Evolutionary conservation across 2,329 filamentous ascomycete species (phyloP).

Genomic region (Ceratocystiopsis minuta): DNA sequence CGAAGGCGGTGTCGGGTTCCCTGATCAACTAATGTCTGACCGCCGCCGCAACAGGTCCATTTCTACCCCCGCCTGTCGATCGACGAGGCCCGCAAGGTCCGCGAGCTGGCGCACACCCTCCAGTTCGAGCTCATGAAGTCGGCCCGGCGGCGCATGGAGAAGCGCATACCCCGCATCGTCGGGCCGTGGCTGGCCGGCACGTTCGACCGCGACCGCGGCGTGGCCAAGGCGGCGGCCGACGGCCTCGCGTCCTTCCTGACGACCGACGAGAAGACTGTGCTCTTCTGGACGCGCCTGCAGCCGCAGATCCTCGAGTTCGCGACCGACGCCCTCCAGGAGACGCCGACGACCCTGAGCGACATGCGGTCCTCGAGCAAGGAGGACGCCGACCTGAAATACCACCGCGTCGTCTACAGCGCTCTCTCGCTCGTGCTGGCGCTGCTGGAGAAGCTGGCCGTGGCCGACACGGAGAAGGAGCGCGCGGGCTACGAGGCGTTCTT

Average conservation of each 20-base stretch:
- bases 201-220: slow-evolving; percentile 68
- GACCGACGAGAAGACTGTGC: slow-evolving; percentile 58
- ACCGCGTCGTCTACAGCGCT: slow-evolving; percentile 46
- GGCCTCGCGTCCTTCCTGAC: slow-evolving; percentile 60
- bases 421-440: slow-evolving; percentile 37
- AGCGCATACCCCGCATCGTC: slow-evolving; percentile 56
- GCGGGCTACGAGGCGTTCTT: slow-evolving; percentile 56
- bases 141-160: slow-evolving; percentile 67
- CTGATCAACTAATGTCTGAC: too few species aligned
- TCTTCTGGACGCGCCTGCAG: slow-evolving; percentile 71
- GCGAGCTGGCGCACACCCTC: slow-evolving; percentile 65
- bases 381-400: slow-evolving; percentile 73
- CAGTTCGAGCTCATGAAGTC: slow-evolving; percentile 46
- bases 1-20: too few species aligned
- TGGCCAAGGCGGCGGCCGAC: slow-evolving; percentile 58
- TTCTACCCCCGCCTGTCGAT: slow-evolving; percentile 80
- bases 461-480: slow-evolving; percentile 41
- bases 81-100: slow-evolving; percentile 72
- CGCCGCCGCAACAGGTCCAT: slow-evolving; percentile 54
- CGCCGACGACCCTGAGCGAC: slow-evolving; percentile 67
- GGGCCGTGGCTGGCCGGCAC: slow-evolving; percentile 83
- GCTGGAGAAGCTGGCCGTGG: slow-evolving; percentile 26
- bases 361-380: slow-evolving; percentile 69
- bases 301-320: slow-evolving; percentile 67
- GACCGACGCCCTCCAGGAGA: slow-evolving; percentile 63